Base-by-base conservation (phyloP, 768 basidiomycete species). In the Suillus decipiens region DNA sequence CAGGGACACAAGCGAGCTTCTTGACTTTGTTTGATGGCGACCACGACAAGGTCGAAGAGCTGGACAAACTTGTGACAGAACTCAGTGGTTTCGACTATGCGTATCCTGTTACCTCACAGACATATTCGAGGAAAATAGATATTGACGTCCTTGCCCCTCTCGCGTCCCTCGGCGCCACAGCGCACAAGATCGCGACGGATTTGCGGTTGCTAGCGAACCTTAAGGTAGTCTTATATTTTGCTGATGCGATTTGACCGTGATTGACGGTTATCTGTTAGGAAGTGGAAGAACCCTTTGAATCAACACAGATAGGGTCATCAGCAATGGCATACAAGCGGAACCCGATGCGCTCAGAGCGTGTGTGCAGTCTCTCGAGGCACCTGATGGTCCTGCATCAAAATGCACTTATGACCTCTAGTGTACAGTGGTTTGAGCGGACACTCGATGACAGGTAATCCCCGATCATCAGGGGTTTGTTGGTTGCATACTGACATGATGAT, bases 271-370 rank as follows among this genome's bases (percentile, higher is more conserved):
- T 31, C 43, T n/a, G n/a, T 34, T 58, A 92, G 89, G 97, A 99
- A 87, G 84, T 99, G 51, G 97, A 99, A 78, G 97, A 99, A 74
- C 97, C 97, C 0, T 99, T 99, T 76, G 96, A 99, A 77, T 92
- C 95, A 59, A 96, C 96, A 22, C 97, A 99, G 79, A 99, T 99
- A 68, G 97, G 97, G 8, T 92, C 91, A 11, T 94, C 91, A 0
- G 95, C 95, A 1, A 99, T 99, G 96, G 96, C 96, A 10, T 99
- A 99, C 86, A 98, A 99, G 80, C 87, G 96, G 61, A 99, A 99
- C 77, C 97, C 97, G 8, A 99, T 99, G 97, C 93, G 97, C 62
- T 96, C 88, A 62, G 97, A 99, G 78, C 90, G 97, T 45, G 91
- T 97, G 51, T 99, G 97, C 84, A 95, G 92, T 71, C 86, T 99